Conservation (phyloP, 176 grass and related monocot genomes). For the Typha latifolia region DNA sequence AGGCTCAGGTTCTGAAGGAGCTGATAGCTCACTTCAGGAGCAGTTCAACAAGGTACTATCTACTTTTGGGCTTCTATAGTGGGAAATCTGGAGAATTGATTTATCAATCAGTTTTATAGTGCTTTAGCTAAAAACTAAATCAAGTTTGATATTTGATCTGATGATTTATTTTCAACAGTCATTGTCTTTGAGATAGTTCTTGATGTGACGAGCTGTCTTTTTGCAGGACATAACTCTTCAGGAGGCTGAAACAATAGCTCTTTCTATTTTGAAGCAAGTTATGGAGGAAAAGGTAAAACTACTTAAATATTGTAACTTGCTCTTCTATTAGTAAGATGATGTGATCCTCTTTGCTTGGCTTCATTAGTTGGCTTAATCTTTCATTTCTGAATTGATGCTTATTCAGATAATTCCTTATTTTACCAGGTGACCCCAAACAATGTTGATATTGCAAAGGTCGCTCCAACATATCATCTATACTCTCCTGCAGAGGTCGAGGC, state of each 20-base stretch:
- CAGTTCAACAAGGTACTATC: slow-evolving; percentile 78
- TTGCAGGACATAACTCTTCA: slow-evolving; percentile 67
- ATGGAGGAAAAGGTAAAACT: slow-evolving; percentile 82
- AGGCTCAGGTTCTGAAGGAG: slow-evolving; percentile 95
- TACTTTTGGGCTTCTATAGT: background rate
- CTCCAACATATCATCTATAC: slow-evolving; percentile 71
- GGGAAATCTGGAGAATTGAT: too few relatives aligned
- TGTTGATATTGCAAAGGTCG: slow-evolving; percentile 63
- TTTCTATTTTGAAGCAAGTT: slow-evolving; percentile 92
- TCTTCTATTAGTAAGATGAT: background rate
- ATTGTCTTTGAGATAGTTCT: background rate
- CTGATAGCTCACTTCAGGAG: slow-evolving; percentile 95
- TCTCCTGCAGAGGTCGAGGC: slow-evolving; percentile 64
- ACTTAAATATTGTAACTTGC: background rate
- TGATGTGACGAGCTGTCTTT: slow-evolving; percentile 4
- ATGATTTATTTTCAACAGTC: too few relatives aligned
- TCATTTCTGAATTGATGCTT: background rate
- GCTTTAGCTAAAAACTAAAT: background rate
- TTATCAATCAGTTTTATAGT: background rate
- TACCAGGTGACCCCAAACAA: slow-evolving; percentile 76
- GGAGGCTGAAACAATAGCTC: slow-evolving; percentile 87
- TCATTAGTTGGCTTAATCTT: too few relatives aligned
- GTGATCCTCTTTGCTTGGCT: too few relatives aligned
- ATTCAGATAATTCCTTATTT: background rate
- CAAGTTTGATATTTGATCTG: too few relatives aligned